A percentile compares a stretch with the other conserved stretches of the same genome.
These are phyloP conservation scores for Fusarium dimerum DNA, from an alignment of 2,329 filamentous ascomycete species.

Conservation along the genomic window DNA sequence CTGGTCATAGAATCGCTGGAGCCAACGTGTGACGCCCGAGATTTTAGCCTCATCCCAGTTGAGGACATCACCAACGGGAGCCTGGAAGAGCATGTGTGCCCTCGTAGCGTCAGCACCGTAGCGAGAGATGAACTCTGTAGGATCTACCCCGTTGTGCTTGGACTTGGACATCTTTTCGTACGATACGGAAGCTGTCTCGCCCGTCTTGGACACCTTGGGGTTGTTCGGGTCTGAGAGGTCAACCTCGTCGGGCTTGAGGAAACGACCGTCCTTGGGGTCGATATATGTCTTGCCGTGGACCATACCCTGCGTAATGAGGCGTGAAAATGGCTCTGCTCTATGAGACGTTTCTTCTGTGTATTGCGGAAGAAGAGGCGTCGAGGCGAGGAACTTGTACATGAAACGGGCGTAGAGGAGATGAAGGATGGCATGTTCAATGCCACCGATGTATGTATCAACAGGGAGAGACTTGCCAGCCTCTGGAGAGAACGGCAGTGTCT, in stretches of 20 bases:
- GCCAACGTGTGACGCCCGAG: slow-evolving; percentile 78
- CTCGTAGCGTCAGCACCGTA: slow-evolving; percentile 83
- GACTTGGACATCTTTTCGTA: slow-evolving; percentile 97
- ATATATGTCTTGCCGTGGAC: slow-evolving; percentile 84
- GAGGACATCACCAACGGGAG: slow-evolving; percentile 78
- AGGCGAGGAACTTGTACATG: slow-evolving; percentile 81
- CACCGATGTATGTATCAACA: slow-evolving; percentile 86
- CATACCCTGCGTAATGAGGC: slow-evolving; percentile 89
- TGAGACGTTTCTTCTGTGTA: slow-evolving; percentile 33
- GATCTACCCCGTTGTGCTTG: slow-evolving; percentile 89
- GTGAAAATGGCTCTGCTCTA: slow-evolving; percentile 73
- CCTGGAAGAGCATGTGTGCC: slow-evolving; percentile 87
- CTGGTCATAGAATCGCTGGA: slow-evolving; percentile 65
- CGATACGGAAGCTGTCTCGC: slow-evolving; percentile 59
- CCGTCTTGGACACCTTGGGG: slow-evolving; percentile 64
- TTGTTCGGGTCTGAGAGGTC: slow-evolving; percentile 57
- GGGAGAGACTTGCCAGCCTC: slow-evolving; percentile 62
- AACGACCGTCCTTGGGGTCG: slow-evolving; percentile 72
- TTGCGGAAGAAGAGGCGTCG: slow-evolving; percentile 49
- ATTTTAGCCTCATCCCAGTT: slow-evolving; percentile 89
- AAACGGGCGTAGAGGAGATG: slow-evolving; percentile 89
- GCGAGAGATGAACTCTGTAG: slow-evolving; percentile 67
- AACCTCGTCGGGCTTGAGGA: slow-evolving; percentile 75
- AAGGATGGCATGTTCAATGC: slow-evolving; percentile 87
- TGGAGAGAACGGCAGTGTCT: slow-evolving; percentile 61